These are phyloP conservation scores for Colletotrichum sp. DNA, from an alignment of 2,329 filamentous ascomycete species.

Conservation along the genomic window DNA sequence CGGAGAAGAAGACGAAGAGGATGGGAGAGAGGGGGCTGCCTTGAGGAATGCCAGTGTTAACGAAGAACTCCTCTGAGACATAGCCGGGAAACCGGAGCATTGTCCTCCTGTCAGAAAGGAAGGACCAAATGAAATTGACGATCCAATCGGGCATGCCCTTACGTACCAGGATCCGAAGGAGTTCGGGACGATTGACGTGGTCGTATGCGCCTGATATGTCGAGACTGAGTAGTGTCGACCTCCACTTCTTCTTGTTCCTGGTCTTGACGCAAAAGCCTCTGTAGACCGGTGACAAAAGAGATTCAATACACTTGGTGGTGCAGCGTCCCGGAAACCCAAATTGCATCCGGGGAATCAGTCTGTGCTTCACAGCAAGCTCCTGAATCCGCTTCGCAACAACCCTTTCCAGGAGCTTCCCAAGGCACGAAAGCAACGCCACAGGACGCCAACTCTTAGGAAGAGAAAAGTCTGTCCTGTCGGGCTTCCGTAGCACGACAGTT, in stretches of 20 bases:
- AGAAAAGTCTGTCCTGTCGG: neutral
- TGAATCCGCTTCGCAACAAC: neutral
- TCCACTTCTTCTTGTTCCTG: neutral
- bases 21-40: constrained; percentile 4
- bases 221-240: neutral
- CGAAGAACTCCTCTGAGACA: neutral
- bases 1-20: neutral
- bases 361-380: neutral
- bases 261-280: neutral
- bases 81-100: neutral
- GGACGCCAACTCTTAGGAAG: neutral
- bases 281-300: neutral
- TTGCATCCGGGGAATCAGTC: neutral
- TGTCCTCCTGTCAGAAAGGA: neutral
- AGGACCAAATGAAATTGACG: neutral
- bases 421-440: neutral
- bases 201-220: neutral
- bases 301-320: neutral
- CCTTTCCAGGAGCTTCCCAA: neutral
- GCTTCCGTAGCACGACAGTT: neutral
- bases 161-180: neutral
- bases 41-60: neutral
- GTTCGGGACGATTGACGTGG: neutral
- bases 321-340: neutral
- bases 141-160: neutral